Conservation (phyloP, 2,329 filamentous ascomycete species). For the Botrytis byssoidea region DNA sequence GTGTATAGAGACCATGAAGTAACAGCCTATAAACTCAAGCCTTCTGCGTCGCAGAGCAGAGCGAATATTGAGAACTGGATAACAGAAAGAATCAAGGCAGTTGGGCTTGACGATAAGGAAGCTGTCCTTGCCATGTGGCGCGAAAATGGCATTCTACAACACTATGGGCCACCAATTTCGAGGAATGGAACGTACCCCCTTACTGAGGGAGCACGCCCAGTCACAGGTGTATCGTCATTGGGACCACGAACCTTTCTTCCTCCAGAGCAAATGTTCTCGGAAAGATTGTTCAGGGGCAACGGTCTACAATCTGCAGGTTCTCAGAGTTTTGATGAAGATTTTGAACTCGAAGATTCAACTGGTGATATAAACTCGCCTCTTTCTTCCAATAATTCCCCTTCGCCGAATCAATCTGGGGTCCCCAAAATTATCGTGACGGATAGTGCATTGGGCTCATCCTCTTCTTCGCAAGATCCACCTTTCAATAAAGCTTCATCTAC, state of each 20-base stretch:
- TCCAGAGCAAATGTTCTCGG: constrained; percentile 9
- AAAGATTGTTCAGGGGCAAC: background rate
- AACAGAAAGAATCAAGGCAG: background rate
- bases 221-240: background rate
- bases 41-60: background rate
- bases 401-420: background rate
- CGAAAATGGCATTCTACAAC: constrained; percentile 1
- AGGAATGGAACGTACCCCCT: background rate
- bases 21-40: background rate
- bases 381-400: background rate
- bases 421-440: background rate
- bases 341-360: too few species aligned
- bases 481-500: background rate
- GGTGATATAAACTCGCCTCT: background rate
- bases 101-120: constrained; percentile 11
- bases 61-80: constrained; percentile 10
- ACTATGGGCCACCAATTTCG: background rate
- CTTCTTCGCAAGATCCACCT: background rate
- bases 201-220: background rate
- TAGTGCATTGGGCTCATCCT: background rate
- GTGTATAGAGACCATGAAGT: background rate
- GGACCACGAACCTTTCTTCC: background rate
- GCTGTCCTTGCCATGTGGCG: background rate
- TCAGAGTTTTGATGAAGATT: background rate
- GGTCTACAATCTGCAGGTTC: background rate